Evolutionary conservation across 2,329 filamentous ascomycete genomes (phyloP).

Genomic region (Penicillium hordei): DNA sequence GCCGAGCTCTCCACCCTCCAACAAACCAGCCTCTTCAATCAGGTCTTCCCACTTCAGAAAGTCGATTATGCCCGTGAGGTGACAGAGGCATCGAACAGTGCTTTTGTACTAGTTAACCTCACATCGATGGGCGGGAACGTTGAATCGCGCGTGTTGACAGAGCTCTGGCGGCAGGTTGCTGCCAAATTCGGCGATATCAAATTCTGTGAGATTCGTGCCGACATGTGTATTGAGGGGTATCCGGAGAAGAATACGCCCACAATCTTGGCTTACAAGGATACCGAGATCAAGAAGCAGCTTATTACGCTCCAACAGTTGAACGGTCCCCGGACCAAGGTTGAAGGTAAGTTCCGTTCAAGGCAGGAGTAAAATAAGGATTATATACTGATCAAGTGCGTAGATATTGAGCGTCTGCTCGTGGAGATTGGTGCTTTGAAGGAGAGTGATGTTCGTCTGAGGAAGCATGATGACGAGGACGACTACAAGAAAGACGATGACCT

Average conservation of each 20-base stretch:
- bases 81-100: constrained; percentile 78
- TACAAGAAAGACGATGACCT: constrained; percentile 54
- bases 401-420: constrained; percentile 78
- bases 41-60: constrained; percentile 91
- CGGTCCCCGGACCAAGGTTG: constrained; percentile 68
- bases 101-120: constrained; percentile 72
- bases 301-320: constrained; percentile 82
- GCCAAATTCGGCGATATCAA: constrained; percentile 89
- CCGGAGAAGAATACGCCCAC: constrained; percentile 94
- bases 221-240: constrained; percentile 94
- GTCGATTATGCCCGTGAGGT: constrained; percentile 89
- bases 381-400: constrained; percentile 32
- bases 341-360: constrained; percentile 38
- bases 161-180: constrained; percentile 83
- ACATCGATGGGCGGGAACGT: constrained; percentile 77
- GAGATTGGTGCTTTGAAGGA: constrained; percentile 76
- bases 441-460: constrained; percentile 73
- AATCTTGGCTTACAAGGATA: constrained; percentile 86
- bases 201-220: constrained; percentile 91
- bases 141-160: constrained; percentile 78
- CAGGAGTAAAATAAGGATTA: not conserved
- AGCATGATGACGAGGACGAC: constrained; percentile 54
- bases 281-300: constrained; percentile 86
- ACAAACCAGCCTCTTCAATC: constrained; percentile 77
- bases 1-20: constrained; percentile 74